Evolutionary conservation across 192 early-diverging fungal genomes (phyloP), one percentile per base, ranked within the genome.

Genomic region (Rhizoclosmatium globosum): DNA sequence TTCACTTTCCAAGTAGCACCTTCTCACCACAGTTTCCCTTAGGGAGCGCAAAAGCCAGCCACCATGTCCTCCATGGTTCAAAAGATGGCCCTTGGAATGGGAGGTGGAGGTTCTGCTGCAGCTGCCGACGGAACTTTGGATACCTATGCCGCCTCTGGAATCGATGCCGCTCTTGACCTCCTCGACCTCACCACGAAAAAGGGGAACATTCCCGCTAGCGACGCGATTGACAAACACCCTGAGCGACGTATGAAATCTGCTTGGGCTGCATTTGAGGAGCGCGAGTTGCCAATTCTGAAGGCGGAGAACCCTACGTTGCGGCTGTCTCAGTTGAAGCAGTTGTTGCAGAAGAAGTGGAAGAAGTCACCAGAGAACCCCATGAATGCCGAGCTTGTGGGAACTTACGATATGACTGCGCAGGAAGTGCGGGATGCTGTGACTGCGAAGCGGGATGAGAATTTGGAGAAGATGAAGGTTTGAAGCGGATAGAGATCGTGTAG

Each of bases 131-230:
- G 43, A 17, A 70, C 64, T 45, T 85, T 94, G 39, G 92, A 93
- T 38, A 87, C 91, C 67, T 96, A 89, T 82, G 85, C 92, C 1
- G 95, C 96, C 2, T 87, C 86, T 39, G 94, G 93, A 66, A 89
- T 98, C 79, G 95, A 98, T 80, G 94, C 92, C 74, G 95, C 95
- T 15, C 82, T 98, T 4, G 91, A 94, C 71, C 88, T 96, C 2
- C 78, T 98, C 73, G 84, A 88, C 38, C 57, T 87, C 2, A 65
- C 90, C 39, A 60, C 70, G 0, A 71, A 71, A 45, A 74, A 71
- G 39, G 79, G 83, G 23, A 7, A 15, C 4, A 19, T 31, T 13
- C 46, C 17, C 41, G 71, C 72, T 17, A n/a, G 41, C 11, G 46
- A 74, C 48, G 67, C 39, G 4, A 82, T 96, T 44, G 96, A 97